phyloP scores from a whole-genome alignment of 768 basidiomycete species.

The Coprinellus micaceus region DNA sequence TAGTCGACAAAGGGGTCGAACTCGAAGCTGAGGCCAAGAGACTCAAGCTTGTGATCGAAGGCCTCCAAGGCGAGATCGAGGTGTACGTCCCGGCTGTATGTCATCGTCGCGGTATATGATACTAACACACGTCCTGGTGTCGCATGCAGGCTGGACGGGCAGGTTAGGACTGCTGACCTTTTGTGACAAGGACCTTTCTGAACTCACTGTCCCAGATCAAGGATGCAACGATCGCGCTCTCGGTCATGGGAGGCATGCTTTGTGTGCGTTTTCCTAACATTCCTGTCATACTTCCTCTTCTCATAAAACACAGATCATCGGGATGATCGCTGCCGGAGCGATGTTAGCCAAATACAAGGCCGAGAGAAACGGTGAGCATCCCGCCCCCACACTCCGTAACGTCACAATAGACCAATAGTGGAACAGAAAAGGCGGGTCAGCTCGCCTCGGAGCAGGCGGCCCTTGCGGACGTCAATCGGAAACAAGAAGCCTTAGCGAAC shows the following conservation, averaged over 20 bases:
- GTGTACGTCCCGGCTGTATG: neutral
- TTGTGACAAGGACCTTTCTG: neutral
- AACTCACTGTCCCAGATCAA: neutral
- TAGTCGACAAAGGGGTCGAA: neutral
- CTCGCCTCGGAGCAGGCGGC: neutral
- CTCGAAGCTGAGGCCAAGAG: neutral
- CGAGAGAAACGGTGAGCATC: neutral
- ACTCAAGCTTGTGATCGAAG: neutral
- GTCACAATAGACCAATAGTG: too few relatives aligned
- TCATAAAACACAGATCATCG: neutral
- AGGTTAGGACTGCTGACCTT: neutral
- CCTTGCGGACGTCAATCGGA: neutral
- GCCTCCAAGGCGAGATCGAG: neutral
- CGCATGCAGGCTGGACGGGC: neutral
- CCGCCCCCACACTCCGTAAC: too few relatives aligned
- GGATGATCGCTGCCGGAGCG: neutral
- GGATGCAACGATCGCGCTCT: neutral
- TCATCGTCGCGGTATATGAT: neutral
- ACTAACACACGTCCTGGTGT: neutral
- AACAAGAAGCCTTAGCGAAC: neutral
- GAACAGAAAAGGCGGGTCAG: too few relatives aligned
- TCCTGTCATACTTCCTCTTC: too few relatives aligned
- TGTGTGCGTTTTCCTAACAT: neutral
- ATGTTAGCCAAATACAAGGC: neutral
- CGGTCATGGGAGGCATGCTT: neutral